Percentiles rank a stretch among this genome's conserved stretches.
These are phyloP conservation scores for Candida sanyaensis DNA, from an alignment of 1,139 yeast genomes.

Conservation along the genomic window DNA sequence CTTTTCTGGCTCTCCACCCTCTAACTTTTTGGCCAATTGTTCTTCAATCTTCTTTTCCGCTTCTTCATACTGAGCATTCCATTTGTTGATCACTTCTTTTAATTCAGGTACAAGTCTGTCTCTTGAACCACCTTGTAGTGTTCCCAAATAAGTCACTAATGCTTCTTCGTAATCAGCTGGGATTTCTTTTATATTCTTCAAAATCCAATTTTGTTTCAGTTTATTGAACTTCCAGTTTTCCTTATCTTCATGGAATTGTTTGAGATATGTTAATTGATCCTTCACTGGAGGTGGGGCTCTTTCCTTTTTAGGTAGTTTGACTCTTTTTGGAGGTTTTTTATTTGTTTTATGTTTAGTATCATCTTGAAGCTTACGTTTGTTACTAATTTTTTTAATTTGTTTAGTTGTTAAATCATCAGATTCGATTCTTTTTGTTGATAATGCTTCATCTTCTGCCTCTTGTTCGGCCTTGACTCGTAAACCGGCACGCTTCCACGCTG, in stretches of 20 bases:
- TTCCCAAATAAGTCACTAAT: conserved; percentile 59
- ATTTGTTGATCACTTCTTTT: conserved; percentile 45
- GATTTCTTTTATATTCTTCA: conserved; percentile 62
- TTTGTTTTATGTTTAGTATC: conserved; percentile 21
- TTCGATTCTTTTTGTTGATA: conserved; percentile 43
- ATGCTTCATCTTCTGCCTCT: conserved; percentile 41
- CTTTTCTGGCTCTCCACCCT: conserved; percentile 21
- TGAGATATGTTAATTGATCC: conserved; percentile 77
- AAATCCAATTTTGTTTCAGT: conserved; percentile 91
- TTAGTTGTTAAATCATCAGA: conserved; percentile 47
- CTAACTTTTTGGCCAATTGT: conserved; percentile 29
- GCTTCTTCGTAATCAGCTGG: conserved; percentile 59
- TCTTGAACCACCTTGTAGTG: conserved; percentile 74
- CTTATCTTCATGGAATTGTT: conserved; percentile 61
- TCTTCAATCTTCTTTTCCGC: conserved; percentile 41
- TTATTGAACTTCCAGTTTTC: conserved; percentile 88
- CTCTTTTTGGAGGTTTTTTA: conserved; percentile 70
- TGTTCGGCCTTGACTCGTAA: conserved; percentile 54
- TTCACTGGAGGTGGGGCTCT: conserved; percentile 76
- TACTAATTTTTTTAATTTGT: conserved; percentile 45
- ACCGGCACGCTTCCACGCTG: conserved; percentile 93
- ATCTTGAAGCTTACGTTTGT: conserved; percentile 29
- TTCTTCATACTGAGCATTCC: conserved; percentile 56
- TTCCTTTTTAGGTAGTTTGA: conserved; percentile 72
- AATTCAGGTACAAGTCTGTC: conserved; percentile 59